Evolutionary conservation across 2,329 filamentous ascomycete genomes (phyloP).

Genomic region (Fusarium continuum): DNA sequence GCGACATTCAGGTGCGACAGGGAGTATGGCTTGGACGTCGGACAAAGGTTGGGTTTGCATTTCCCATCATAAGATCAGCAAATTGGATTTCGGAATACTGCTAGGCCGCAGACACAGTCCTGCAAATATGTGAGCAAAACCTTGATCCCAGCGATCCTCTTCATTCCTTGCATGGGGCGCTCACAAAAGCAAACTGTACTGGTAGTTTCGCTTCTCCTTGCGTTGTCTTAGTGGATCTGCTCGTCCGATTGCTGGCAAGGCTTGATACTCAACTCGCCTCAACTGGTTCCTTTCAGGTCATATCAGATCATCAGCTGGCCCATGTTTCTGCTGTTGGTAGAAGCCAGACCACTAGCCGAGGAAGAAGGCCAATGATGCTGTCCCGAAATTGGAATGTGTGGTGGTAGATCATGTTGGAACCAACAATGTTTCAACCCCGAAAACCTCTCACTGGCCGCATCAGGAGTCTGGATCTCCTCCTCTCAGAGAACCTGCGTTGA

Average conservation of each 20-base stretch:
- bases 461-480: not conserved
- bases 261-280: not conserved
- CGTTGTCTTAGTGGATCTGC: not conserved
- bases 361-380: not conserved
- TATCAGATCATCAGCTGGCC: not conserved
- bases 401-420: constrained; percentile 1
- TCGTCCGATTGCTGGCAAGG: not conserved
- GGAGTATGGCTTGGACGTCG: not conserved
- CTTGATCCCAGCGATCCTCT: not conserved
- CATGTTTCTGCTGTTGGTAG: constrained; percentile 22
- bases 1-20: not conserved
- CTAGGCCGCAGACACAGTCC: not conserved
- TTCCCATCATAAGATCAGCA: not conserved
- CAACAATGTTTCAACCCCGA: constrained; percentile 8
- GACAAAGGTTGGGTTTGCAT: not conserved
- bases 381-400: constrained; percentile 6
- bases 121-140: not conserved
- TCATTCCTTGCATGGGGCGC: not conserved
- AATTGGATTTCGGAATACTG: not conserved
- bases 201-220: not conserved
- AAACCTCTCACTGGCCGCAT: not conserved
- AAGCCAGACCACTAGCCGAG: not conserved
- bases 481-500: not conserved
- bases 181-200: not conserved
- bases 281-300: not conserved